These are phyloP conservation scores for Copromyces sp. DNA, from an alignment of 495 filamentous ascomycete species.

Conservation along the genomic window DNA sequence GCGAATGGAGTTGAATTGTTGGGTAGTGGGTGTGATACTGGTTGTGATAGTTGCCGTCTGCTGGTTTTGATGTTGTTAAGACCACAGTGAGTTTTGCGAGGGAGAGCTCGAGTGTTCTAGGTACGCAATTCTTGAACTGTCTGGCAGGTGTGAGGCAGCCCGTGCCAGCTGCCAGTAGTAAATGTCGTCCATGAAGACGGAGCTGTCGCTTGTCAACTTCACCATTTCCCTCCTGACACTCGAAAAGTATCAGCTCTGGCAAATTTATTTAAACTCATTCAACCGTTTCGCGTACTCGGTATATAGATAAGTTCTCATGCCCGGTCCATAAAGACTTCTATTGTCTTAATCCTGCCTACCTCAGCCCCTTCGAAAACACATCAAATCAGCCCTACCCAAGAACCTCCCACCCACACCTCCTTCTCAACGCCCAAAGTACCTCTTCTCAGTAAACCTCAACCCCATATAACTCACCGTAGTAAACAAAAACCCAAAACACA, in stretches of 20 bases:
- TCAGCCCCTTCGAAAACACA: background rate
- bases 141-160: background rate
- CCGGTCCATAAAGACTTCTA: background rate
- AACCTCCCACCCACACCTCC: background rate
- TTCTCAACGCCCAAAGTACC: constrained; percentile 36
- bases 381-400: background rate
- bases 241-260: background rate
- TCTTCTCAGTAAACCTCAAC: constrained; percentile 45
- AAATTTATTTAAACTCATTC: background rate
- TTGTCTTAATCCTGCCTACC: background rate
- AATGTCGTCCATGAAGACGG: background rate
- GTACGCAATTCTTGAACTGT: background rate
- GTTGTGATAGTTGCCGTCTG: background rate
- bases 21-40: too few relatives aligned
- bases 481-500: constrained; percentile 62
- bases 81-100: background rate
- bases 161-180: background rate
- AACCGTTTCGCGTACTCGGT: background rate
- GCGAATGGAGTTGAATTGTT: background rate
- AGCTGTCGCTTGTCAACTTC: background rate
- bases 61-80: background rate
- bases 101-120: background rate
- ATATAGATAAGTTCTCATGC: background rate
- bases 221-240: background rate
- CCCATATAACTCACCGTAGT: constrained; percentile 33